Evolutionary conservation across 192 early-diverging fungal genomes (phyloP).

Genomic region (Haplosporangium gracile): DNA sequence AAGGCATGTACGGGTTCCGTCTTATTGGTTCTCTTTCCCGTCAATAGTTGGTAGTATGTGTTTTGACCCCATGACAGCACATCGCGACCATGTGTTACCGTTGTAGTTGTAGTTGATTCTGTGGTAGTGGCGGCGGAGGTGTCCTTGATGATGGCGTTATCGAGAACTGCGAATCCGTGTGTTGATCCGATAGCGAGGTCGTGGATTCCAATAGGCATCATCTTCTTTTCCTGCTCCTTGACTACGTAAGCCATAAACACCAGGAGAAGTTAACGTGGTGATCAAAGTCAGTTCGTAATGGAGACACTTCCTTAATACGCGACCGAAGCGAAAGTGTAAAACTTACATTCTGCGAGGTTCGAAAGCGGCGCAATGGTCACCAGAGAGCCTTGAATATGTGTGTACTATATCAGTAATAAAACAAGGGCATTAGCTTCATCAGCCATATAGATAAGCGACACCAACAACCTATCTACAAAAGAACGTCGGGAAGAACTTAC

Average conservation of each 20-base stretch:
- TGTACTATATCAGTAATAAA: conserved; percentile 13
- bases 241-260: conserved; percentile 10
- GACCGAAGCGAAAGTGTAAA: background rate
- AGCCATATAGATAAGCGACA: background rate
- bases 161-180: conserved; percentile 58
- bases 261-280: background rate
- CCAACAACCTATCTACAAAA: background rate
- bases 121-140: background rate
- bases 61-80: conserved; percentile 61
- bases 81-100: conserved; percentile 56
- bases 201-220: conserved; percentile 54
- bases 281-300: background rate
- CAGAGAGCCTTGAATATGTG: conserved; percentile 47
- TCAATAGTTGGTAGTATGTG: conserved; percentile 52
- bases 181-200: conserved; percentile 53
- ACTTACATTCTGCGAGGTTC: conserved; percentile 47
- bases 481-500: conserved; percentile 14
- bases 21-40: conserved; percentile 56
- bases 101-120: background rate
- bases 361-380: conserved; percentile 39
- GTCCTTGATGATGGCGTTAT: conserved; percentile 51
- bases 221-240: conserved; percentile 50
- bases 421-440: background rate
- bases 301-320: background rate
- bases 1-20: conserved; percentile 50